A percentile compares a stretch with the other conserved stretches of the same genome.
These are phyloP conservation scores for Diaporthe humulicola DNA, from an alignment of 2,329 filamentous ascomycete genomes.

Conservation along the genomic window DNA sequence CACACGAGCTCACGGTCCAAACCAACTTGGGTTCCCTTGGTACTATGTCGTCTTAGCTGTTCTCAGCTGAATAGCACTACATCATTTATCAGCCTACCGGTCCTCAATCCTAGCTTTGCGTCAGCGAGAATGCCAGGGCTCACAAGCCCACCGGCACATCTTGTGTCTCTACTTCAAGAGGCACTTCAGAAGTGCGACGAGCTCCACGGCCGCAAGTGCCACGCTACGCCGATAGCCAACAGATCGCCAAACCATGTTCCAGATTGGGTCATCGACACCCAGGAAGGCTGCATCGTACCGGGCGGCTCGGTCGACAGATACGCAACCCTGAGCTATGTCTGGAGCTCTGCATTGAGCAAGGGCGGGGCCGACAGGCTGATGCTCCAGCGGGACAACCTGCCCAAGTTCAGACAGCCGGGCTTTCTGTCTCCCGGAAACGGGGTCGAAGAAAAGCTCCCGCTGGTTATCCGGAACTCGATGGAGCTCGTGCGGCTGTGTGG, in stretches of 20 bases:
- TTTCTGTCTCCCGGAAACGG: no score
- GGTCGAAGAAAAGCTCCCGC: background rate
- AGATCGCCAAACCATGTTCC: background rate
- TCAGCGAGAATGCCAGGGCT: background rate
- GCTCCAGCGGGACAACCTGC: background rate
- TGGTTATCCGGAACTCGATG: background rate
- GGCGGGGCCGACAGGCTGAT: background rate
- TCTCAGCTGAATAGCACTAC: background rate
- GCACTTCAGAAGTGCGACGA: background rate
- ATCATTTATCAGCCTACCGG: background rate
- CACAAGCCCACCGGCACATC: background rate
- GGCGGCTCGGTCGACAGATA: background rate
- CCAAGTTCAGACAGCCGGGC: background rate
- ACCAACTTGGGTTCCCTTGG: background rate
- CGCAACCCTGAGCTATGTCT: slow-evolving; percentile 12
- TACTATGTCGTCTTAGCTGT: background rate
- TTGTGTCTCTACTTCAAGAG: background rate
- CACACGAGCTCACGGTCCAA: background rate
- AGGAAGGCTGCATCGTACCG: background rate
- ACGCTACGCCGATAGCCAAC: background rate
- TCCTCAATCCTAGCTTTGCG: background rate
- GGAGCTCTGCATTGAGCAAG: background rate
- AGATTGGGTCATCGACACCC: slow-evolving; percentile 16
- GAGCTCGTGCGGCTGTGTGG: background rate
- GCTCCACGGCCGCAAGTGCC: background rate